These are phyloP conservation scores for Tubosaeta sp. DNA, from an alignment of 768 basidiomycete genomes.

Conservation along the genomic window DNA sequence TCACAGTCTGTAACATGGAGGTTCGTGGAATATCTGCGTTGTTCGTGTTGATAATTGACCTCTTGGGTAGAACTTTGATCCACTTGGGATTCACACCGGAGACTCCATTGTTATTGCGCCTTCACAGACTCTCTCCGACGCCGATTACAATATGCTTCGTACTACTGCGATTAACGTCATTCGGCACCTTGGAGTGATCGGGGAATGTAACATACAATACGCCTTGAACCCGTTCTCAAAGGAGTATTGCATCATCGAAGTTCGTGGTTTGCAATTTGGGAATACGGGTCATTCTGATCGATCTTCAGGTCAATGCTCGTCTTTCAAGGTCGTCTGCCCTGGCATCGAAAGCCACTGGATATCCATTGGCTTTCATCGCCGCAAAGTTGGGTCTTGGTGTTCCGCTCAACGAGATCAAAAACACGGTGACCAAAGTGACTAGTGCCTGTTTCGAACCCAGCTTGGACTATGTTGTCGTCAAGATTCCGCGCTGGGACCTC, in stretches of 20 bases:
- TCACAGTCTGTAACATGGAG: conserved; percentile 99
- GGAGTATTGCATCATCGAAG: conserved; percentile 99
- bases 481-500: conserved; percentile 98
- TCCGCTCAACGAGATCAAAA: conserved; percentile 96
- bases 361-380: conserved; percentile 96
- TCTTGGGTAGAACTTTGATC: conserved; percentile 85
- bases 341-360: conserved; percentile 97
- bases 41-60: background rate
- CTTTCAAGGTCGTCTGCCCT: conserved; percentile 96
- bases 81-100: conserved; percentile 96
- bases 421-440: conserved; percentile 94
- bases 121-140: conserved; percentile 96
- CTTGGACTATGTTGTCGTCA: conserved; percentile 95
- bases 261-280: conserved; percentile 26
- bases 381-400: conserved; percentile 97
- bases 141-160: conserved; percentile 99
- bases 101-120: conserved; percentile 98
- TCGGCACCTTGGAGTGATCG: conserved; percentile 95
- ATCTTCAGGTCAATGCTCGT: conserved; percentile 80
- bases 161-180: conserved; percentile 98
- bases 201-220: conserved; percentile 99
- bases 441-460: conserved; percentile 98
- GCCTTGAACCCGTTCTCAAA: conserved; percentile 92
- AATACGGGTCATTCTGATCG: conserved; percentile 1
- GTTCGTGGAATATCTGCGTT: conserved; percentile 41